A percentile compares a stretch with the other conserved stretches of the same genome.
phyloP scores from a whole-genome alignment of 768 basidiomycete species.

The Lactifluus rugatus region DNA sequence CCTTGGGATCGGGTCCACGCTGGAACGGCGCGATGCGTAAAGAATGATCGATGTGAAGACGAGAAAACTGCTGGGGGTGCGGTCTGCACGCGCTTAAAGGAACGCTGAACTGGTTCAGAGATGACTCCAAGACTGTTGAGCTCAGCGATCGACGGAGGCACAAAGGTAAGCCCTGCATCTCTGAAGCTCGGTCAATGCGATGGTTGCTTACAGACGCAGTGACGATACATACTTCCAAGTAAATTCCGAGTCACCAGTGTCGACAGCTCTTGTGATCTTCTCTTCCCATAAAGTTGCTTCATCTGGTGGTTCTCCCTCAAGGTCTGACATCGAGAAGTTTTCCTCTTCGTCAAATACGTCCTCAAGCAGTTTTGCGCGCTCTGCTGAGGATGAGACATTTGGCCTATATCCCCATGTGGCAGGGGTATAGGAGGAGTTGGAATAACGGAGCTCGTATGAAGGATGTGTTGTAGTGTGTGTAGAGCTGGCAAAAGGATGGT shows the following conservation, averaged over 20 bases:
- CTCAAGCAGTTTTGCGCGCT: slow-evolving; percentile 5
- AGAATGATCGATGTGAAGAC: background rate
- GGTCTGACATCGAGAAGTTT: background rate
- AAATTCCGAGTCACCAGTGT: slow-evolving; percentile 12
- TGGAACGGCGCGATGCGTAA: background rate
- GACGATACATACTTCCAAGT: slow-evolving; percentile 8
- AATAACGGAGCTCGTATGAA: slow-evolving; percentile 14
- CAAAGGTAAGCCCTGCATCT: slow-evolving; percentile 7
- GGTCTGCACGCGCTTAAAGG: slow-evolving; percentile 14
- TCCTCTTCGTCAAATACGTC: slow-evolving; percentile 13
- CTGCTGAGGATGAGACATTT: background rate
- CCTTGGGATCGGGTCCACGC: background rate
- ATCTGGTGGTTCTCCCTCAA: slow-evolving; percentile 8
- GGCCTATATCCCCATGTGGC: slow-evolving; percentile 8
- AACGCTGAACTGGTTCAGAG: background rate
- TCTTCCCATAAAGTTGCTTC: slow-evolving; percentile 11
- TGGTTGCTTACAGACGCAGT: background rate
- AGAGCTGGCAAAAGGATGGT: slow-evolving; percentile 12
- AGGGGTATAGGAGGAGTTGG: slow-evolving; percentile 9
- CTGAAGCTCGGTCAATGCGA: background rate
- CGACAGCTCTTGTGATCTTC: slow-evolving; percentile 9
- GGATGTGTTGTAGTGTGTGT: slow-evolving; percentile 11
- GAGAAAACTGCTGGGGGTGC: slow-evolving; percentile 11
- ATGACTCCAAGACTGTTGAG: slow-evolving; percentile 13
- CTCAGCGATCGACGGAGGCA: slow-evolving; percentile 7